These are phyloP conservation scores for Lentinula detonsa DNA, from an alignment of 768 basidiomycete genomes.

Conservation along the genomic window DNA sequence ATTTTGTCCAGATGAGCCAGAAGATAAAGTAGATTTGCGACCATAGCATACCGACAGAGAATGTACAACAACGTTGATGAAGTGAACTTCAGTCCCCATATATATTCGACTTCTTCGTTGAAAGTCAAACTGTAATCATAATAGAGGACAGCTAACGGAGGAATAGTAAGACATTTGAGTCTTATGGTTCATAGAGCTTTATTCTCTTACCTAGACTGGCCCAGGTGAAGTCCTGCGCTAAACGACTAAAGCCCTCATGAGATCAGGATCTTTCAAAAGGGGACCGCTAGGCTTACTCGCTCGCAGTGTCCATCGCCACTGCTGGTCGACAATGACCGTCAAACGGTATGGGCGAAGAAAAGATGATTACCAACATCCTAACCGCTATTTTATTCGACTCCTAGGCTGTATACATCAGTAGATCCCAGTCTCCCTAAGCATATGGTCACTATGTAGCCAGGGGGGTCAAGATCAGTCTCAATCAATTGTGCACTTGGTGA, in stretches of 20 bases:
- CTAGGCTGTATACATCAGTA: background rate
- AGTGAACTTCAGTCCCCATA: conserved; percentile 21
- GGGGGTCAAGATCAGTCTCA: background rate
- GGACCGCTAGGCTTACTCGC: background rate
- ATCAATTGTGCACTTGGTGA: background rate
- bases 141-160: conserved; percentile 19
- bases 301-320: conserved; percentile 3
- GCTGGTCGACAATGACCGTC: background rate
- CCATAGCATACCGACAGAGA: conserved; percentile 26
- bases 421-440: background rate
- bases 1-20: conserved; percentile 19
- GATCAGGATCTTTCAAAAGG: too few species aligned
- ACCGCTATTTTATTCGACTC: background rate
- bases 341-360: background rate
- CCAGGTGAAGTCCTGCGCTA: conserved; percentile 1
- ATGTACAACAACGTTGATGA: conserved; percentile 26
- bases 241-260: background rate
- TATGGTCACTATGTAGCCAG: background rate
- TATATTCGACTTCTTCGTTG: conserved; percentile 21
- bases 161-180: background rate
- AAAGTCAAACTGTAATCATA: conserved; percentile 28
- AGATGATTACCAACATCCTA: background rate
- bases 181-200: background rate
- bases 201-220: background rate
- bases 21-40: conserved; percentile 26